Evolutionary conservation across 2,329 filamentous ascomycete genomes (phyloP).

Genomic region (Colletotrichum sp.): DNA sequence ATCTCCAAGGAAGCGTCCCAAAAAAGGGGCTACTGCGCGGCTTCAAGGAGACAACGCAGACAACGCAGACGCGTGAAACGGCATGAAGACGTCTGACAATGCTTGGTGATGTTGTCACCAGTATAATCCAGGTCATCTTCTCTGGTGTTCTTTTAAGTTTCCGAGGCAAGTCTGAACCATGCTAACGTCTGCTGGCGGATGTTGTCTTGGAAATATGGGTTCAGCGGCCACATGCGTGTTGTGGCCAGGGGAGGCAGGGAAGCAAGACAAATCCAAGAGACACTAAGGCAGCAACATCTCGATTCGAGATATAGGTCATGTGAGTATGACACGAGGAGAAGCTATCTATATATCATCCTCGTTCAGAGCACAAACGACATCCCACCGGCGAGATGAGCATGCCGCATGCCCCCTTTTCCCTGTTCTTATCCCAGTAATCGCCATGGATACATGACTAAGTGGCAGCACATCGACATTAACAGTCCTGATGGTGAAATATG

Average conservation of each 20-base stretch:
- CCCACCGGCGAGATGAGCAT: not conserved
- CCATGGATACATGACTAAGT: not conserved
- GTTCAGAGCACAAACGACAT: not conserved
- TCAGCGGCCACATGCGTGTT: not conserved
- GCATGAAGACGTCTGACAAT: not conserved
- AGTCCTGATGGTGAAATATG: accelerated
- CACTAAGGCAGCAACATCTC: not conserved
- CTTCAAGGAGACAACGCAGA: not conserved
- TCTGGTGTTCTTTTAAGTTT: not conserved
- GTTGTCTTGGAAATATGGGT: not conserved
- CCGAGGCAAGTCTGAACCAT: not conserved
- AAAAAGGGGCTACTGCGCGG: not conserved
- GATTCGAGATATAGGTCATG: not conserved
- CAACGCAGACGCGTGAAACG: not conserved
- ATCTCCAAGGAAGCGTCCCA: not conserved
- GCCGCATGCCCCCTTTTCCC: not conserved
- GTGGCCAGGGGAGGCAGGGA: not conserved
- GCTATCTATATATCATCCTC: not conserved
- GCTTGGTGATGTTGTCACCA: not conserved
- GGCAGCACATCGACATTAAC: not conserved
- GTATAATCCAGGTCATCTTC: not conserved
- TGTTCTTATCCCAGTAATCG: not conserved
- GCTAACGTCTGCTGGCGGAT: not conserved
- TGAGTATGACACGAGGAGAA: not conserved
- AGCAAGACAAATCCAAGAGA: not conserved